A percentile compares a stretch with the other conserved stretches of the same genome.
Conservation (phyloP, 306 rosid genomes). For the Dryas alaskensis region DNA sequence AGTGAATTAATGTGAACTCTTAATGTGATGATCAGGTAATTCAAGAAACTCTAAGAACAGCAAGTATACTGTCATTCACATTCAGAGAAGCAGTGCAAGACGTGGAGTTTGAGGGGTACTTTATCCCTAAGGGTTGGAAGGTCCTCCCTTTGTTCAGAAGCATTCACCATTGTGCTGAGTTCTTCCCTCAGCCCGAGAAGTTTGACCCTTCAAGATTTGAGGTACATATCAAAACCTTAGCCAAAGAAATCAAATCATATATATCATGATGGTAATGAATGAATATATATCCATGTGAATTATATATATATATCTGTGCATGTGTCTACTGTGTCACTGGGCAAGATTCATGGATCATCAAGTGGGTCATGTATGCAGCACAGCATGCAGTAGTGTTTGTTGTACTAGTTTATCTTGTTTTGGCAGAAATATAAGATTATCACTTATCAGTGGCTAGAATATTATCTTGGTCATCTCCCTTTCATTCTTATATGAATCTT, state of each 20-base stretch:
- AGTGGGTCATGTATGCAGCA: constrained; percentile 2
- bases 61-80: constrained; percentile 85
- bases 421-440: constrained; percentile 48
- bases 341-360: neutral
- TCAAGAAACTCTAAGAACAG: constrained; percentile 80
- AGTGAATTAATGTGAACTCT: neutral
- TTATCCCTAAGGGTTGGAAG: constrained; percentile 92
- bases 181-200: constrained; percentile 80
- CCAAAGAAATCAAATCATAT: neutral
- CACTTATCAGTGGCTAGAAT: constrained; percentile 20
- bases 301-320: too few relatives aligned
- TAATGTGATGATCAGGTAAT: constrained; percentile 48
- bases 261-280: neutral
- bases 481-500: constrained; percentile 46
- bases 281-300: too few relatives aligned
- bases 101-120: constrained; percentile 77
- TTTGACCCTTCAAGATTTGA: constrained; percentile 92
- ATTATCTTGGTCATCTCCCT: constrained; percentile 42
- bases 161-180: constrained; percentile 72
- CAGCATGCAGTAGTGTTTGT: too few relatives aligned
- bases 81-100: constrained; percentile 88
- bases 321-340: neutral
- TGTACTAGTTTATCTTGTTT: constrained; percentile 25
- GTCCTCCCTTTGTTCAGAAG: constrained; percentile 92
- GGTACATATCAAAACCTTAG: constrained; percentile 34